phyloP scores from a whole-genome alignment of 805 yeast species.

The Candida awuae region DNA sequence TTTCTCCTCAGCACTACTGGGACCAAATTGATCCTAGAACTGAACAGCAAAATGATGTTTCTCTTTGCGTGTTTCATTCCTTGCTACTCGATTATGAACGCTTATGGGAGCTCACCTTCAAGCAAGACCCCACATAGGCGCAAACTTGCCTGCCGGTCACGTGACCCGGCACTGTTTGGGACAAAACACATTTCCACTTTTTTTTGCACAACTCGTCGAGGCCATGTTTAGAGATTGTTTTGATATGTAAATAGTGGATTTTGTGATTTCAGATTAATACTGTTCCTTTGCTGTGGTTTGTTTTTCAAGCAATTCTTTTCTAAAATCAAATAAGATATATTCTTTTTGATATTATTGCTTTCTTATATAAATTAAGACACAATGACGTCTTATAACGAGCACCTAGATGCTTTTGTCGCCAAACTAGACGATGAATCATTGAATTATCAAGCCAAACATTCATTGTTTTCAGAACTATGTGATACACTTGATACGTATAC shows the following conservation, averaged over 20 bases:
- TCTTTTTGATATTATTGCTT: background rate
- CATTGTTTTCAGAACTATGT: conserved; percentile 71
- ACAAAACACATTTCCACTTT: conserved; percentile 19
- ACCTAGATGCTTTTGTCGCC: conserved; percentile 60
- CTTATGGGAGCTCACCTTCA: conserved; percentile 8
- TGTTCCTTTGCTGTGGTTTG: no score
- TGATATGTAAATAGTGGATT: background rate
- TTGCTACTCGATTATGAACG: conserved; percentile 9
- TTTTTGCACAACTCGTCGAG: conserved; percentile 4
- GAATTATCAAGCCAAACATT: conserved; percentile 54
- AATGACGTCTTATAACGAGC: conserved; percentile 35
- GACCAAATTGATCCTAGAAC: background rate
- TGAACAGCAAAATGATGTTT: background rate
- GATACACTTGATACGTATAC: conserved; percentile 82
- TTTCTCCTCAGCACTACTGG: conserved; percentile 4
- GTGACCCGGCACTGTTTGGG: conserved; percentile 22
- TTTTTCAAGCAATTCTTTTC: background rate
- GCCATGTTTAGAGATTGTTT: background rate
- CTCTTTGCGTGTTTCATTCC: no score
- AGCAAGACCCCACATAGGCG: no score
- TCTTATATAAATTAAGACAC: no score
- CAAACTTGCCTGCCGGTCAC: no score
- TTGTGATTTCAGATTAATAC: no score
- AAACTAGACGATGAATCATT: conserved; percentile 47
- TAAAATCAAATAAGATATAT: background rate